Evolutionary conservation across 805 yeast genomes (phyloP).

Genomic region (Pichia paraexigua): DNA sequence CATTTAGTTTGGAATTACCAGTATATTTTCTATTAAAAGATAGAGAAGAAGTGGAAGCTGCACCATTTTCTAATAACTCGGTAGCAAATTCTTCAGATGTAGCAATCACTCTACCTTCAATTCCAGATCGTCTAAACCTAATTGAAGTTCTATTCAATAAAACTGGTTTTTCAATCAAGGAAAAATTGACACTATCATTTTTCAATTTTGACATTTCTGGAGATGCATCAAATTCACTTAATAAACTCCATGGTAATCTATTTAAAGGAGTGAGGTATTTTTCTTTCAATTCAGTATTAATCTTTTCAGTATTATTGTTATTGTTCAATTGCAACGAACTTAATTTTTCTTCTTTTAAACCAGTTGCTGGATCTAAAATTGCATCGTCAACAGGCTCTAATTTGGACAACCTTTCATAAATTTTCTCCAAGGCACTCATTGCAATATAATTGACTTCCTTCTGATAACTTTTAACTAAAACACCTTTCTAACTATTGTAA

Average conservation of each 20-base stretch:
- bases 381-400: neutral
- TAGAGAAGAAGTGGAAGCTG: constrained; percentile 47
- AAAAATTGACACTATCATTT: constrained; percentile 21
- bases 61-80: constrained; percentile 25
- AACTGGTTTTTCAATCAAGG: constrained; percentile 51
- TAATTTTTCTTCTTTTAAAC: constrained; percentile 6
- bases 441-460: neutral
- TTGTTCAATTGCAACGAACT: neutral
- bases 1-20: constrained; percentile 45
- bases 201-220: constrained; percentile 30
- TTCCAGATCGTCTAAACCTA: constrained; percentile 65
- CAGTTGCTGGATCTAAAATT: constrained; percentile 9
- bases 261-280: constrained; percentile 57
- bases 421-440: neutral
- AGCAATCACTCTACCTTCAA: constrained; percentile 54
- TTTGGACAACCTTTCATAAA: constrained; percentile 9
- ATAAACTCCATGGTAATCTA: constrained; percentile 58
- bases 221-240: constrained; percentile 56
- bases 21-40: constrained; percentile 64
- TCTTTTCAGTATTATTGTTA: neutral
- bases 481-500: neutral
- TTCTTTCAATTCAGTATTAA: constrained; percentile 21
- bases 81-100: constrained; percentile 56
- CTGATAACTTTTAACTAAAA: too few species aligned
- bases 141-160: constrained; percentile 55